These are phyloP conservation scores for Cladosporium sp. DNA, from an alignment of 2,329 filamentous ascomycete genomes.

Conservation along the genomic window DNA sequence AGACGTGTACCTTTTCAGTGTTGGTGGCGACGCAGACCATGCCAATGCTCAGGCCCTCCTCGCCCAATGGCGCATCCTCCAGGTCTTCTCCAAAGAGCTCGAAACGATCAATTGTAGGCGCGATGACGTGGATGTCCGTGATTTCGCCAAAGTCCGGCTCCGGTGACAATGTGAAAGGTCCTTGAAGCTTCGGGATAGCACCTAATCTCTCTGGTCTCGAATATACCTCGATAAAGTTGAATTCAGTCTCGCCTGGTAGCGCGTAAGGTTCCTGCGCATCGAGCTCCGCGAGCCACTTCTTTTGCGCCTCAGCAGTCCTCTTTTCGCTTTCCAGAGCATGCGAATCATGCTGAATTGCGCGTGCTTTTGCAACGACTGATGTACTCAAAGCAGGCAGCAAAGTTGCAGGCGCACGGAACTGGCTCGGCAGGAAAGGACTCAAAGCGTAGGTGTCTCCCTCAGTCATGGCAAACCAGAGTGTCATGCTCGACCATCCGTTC, in stretches of 20 bases:
- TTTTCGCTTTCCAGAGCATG: constrained; percentile 43
- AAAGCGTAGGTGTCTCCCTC: constrained; percentile 91
- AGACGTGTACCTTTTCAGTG: constrained; percentile 54
- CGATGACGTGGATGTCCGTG: constrained; percentile 57
- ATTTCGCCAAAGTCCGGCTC: constrained; percentile 53
- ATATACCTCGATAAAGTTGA: constrained; percentile 51
- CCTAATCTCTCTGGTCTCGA: constrained; percentile 51
- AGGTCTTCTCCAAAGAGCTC: constrained; percentile 49
- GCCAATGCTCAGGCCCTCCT: constrained; percentile 52
- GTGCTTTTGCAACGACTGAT: constrained; percentile 70
- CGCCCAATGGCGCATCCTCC: constrained; percentile 39
- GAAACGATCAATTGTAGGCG: constrained; percentile 49
- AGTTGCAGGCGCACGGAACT: constrained; percentile 70
- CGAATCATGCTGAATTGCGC: constrained; percentile 38
- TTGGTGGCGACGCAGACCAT: constrained; percentile 56
- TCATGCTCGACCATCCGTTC: constrained; percentile 85
- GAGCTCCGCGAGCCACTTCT: constrained; percentile 55
- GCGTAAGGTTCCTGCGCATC: constrained; percentile 51
- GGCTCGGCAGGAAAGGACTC: constrained; percentile 81
- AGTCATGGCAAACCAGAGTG: constrained; percentile 92
- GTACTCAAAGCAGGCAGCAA: constrained; percentile 79
- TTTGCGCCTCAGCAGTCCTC: constrained; percentile 49
- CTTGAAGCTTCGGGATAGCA: constrained; percentile 57
- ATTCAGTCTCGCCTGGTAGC: constrained; percentile 32
- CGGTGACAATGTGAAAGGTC: constrained; percentile 54